Evolutionary conservation across 768 basidiomycete genomes (phyloP), one percentile per base, ranked within the genome.

Genomic region (Serpula lacrymans): DNA sequence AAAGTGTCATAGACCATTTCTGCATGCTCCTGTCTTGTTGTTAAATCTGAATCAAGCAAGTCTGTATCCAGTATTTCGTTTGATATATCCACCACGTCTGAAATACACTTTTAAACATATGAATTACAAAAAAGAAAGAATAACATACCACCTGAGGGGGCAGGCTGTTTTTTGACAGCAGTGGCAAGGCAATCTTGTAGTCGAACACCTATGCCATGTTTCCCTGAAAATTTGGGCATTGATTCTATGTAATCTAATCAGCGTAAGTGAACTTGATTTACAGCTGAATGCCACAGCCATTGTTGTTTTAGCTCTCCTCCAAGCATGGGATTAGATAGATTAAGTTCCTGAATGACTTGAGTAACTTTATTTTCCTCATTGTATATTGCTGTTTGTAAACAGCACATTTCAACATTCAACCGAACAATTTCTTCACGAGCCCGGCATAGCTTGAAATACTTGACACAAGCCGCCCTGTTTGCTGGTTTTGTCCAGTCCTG

Each of bases 331-430:
- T 47, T 25, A 3, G 27, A 27, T 16, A 12, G 22, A 10, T 27
- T 14, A 13, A 43, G 22, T n/a, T 43, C 14, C 20, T n/a, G 6
- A 6, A 33, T 14, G 14, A 33, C n/a, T n/a, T 16, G 5, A n/a
- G 32, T 13, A 5, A 40, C 23, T 17, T 37, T 25, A 22, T 25
- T 14, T 25, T 59, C 54, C 25, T 62, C 55, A 24, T 55, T n/a
- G 22, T 45, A 38, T 37, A 48, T 44, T 13, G 35, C 51, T 27
- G 42, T 37, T 33, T 13, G 45, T 13, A 39, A 39, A 14, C 14
- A 32, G 11, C 29, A 14, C 8, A 48, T 31, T 28, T 48, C 43
- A 27, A 41, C 31, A 26, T 45, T 45, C 12, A 48, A 21, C 1
- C 18, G 12, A n/a, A 17, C 12, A 17, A 48, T 39, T 24, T 48